Base-by-base conservation (phyloP, 495 filamentous ascomycete species). In the Umbilicaria muhlenbergii region DNA sequence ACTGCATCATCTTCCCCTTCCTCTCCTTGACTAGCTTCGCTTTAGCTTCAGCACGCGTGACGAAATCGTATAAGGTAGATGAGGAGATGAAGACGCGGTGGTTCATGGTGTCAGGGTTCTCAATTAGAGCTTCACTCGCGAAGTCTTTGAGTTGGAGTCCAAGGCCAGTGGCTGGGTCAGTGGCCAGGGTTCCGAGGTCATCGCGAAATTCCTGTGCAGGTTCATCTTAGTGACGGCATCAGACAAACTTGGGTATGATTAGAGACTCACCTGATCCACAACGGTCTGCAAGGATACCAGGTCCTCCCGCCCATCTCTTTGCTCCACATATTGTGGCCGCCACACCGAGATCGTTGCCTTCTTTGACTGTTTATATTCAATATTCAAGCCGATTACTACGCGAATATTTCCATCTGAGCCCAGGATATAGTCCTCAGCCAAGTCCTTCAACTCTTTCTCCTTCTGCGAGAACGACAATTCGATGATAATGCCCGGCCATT, bases 321-420 rank as follows among this genome's bases (percentile, higher is more conserved):
- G 14, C 32, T 44, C 6, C 13, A 48, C n/a, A 8, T 36, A 36
- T 21, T 34, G 16, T 21, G 45, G 45, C 32, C 37, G 47, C 47
- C 47, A 50, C 16, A 42, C 21, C 28, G 43, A 45, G 19, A 50
- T 36, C n/a, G 42, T 38, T 10, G 44, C 43, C 44, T 50, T 42
- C 34, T 38, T 42, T 43, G 39, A 46, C 44, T 28, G 24, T 10
- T 28, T 28, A 28, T 28, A 28, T 28, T 28, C 24, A 28, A 28
- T 28, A 28, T 28, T 28, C 24, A 28, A 28, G 24, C 24, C 24
- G 3, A 49, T 36, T 33, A 41, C 19, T 49, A 49, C 41, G 24
- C 24, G 24, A 28, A 28, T 28, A 28, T 28, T 28, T 10, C 24
- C 24, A 28, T 28, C 24, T 6, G 24, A 28, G 24, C 24, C 24